Conservation (phyloP, 2,329 filamentous ascomycete genomes). For the Madurella fahalii region DNA sequence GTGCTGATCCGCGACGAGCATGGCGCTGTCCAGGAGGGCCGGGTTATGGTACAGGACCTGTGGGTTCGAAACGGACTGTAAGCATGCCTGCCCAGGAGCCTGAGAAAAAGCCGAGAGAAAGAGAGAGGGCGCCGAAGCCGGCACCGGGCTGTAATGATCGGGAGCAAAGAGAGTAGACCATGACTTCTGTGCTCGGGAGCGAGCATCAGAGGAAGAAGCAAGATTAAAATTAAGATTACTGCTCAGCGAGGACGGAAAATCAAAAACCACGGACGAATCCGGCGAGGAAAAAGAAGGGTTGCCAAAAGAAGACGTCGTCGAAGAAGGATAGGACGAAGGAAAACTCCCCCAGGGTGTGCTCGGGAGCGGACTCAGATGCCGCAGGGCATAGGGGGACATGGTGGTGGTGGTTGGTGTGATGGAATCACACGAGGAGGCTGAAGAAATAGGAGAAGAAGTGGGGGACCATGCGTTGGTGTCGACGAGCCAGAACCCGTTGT, state of each 20-base stretch:
- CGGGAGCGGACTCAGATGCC: conserved; percentile 17
- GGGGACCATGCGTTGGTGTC: conserved; percentile 32
- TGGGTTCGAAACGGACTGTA: conserved; percentile 26
- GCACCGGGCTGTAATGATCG: conserved; percentile 13
- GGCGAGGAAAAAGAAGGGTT: conserved; percentile 18
- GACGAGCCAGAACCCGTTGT: conserved; percentile 32
- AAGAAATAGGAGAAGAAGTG: conserved; percentile 24
- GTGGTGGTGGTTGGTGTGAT: conserved; percentile 17
- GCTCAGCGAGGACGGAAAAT: conserved; percentile 11
- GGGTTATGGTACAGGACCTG: conserved; percentile 30
- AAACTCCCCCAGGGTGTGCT: conserved; percentile 20
- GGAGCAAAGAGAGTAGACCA: conserved; percentile 26
- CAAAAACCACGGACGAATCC: conserved; percentile 14
- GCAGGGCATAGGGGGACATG: conserved; percentile 20
- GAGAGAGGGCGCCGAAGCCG: conserved; percentile 13
- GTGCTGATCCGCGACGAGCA: conserved; percentile 17
- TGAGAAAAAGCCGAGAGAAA: conserved; percentile 17
- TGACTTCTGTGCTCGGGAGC: conserved; percentile 13
- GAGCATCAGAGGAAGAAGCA: conserved; percentile 9
- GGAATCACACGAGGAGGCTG: conserved; percentile 23
- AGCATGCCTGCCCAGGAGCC: conserved; percentile 28
- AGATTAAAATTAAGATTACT: conserved; percentile 20
- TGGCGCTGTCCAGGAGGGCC: conserved; percentile 24
- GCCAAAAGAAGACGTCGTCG: conserved; percentile 18
- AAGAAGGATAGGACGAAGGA: conserved; percentile 23